Conservation (phyloP, 2,329 filamentous ascomycete genomes). For the Fusarium cyanostomum region DNA sequence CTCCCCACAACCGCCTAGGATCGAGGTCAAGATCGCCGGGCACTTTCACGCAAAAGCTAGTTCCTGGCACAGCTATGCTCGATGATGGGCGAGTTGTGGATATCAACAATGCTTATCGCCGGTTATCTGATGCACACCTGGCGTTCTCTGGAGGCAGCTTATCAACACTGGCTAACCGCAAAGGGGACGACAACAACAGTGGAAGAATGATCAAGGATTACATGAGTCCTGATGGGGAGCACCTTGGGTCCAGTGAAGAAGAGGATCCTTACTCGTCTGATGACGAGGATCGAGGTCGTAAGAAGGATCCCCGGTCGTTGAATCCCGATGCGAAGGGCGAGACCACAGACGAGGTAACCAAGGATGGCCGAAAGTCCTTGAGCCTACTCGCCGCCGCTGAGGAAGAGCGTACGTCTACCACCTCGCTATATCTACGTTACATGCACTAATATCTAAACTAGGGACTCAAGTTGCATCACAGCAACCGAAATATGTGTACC, state of each 20-base stretch:
- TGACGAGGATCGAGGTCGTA: constrained; percentile 73
- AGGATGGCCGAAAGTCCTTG: constrained; percentile 56
- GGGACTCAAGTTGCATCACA: constrained; percentile 63
- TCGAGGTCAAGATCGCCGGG: constrained; percentile 53
- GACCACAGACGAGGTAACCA: constrained; percentile 49
- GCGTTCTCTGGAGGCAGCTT: constrained; percentile 71
- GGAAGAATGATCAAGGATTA: constrained; percentile 76
- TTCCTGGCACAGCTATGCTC: constrained; percentile 57
- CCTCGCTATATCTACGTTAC: background rate
- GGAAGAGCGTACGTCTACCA: constrained; percentile 73
- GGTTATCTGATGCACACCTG: constrained; percentile 76
- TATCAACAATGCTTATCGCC: constrained; percentile 74
- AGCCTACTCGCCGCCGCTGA: constrained; percentile 79
- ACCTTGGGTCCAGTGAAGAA: constrained; percentile 75
- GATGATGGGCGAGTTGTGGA: constrained; percentile 72
- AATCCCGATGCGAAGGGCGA: constrained; percentile 53
- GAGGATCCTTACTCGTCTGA: constrained; percentile 71
- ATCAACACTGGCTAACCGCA: constrained; percentile 67
- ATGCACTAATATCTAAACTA: constrained; percentile 39
- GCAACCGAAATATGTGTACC: constrained; percentile 63
- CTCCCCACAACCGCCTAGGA: constrained; percentile 59
- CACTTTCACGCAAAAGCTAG: constrained; percentile 38
- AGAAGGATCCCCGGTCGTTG: constrained; percentile 59
- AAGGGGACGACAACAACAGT: constrained; percentile 54
- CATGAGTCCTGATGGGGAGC: constrained; percentile 70